Evolutionary conservation across 352 stramenopile species (phyloP).

Genomic region (Phytopythium sindhum): DNA sequence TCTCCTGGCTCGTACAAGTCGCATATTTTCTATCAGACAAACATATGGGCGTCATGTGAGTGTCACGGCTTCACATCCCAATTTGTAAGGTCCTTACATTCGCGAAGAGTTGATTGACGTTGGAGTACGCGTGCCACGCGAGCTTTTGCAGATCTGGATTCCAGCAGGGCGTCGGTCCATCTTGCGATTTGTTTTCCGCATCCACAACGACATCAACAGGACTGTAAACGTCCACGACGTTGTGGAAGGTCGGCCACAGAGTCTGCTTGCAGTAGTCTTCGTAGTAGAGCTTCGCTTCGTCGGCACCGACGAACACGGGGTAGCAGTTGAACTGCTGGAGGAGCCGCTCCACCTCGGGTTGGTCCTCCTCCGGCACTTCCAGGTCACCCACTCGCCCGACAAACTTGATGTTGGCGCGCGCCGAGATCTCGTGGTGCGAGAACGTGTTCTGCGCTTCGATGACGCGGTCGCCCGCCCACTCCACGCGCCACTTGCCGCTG

Average conservation of each 20-base stretch:
- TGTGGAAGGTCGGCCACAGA: constrained; percentile 97
- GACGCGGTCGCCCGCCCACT: constrained; percentile 73
- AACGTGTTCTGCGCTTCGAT: constrained; percentile 75
- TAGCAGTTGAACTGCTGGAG: constrained; percentile 64
- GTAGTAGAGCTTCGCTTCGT: constrained; percentile 69
- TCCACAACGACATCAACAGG: constrained; percentile 65
- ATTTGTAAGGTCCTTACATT: constrained; percentile 41
- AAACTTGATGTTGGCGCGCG: constrained; percentile 67
- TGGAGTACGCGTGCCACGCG: constrained; percentile 92
- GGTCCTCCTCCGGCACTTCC: constrained; percentile 47
- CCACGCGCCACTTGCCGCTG: constrained; percentile 37
- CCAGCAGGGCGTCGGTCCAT: constrained; percentile 41
- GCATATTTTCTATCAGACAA: constrained; percentile 45
- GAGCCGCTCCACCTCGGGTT: constrained; percentile 38
- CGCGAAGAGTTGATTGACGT: constrained; percentile 94
- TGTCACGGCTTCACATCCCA: constrained; percentile 43
- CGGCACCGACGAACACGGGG: constrained; percentile 48
- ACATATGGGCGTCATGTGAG: background rate
- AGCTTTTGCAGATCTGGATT: constrained; percentile 64
- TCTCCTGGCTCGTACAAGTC: constrained; percentile 79
- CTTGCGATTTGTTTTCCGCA: background rate
- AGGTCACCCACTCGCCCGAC: constrained; percentile 60
- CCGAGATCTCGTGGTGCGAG: constrained; percentile 67
- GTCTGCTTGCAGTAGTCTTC: constrained; percentile 97
- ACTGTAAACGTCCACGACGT: constrained; percentile 91